phyloP scores from a whole-genome alignment of 2,329 filamentous ascomycete species.

The Talaromyces sp. region DNA sequence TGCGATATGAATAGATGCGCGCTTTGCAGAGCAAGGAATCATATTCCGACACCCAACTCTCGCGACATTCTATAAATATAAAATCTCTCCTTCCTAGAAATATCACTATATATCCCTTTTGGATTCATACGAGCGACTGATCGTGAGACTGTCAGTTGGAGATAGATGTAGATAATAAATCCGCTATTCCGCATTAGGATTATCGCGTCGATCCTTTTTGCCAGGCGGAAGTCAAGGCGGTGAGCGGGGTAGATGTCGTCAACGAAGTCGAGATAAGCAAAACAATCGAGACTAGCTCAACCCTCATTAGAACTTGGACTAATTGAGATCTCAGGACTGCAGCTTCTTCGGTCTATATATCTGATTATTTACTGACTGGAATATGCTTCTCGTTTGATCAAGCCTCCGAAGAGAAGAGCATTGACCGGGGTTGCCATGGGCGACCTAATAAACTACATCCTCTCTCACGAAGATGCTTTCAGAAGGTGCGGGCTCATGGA shows the following conservation, averaged over 20 bases:
- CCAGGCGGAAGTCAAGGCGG: not conserved
- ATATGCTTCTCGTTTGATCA: not conserved
- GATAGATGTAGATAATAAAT: not conserved
- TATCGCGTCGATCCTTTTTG: not conserved
- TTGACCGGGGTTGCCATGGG: slow-evolving; percentile 29
- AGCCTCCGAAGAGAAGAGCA: not conserved
- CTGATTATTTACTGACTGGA: not conserved
- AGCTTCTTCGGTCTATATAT: not conserved
- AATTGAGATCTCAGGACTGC: not conserved
- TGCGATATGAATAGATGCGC: not conserved
- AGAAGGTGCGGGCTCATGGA: slow-evolving; percentile 40
- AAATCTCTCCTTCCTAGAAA: too few relatives aligned
- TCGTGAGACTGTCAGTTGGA: too few relatives aligned
- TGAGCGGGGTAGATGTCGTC: not conserved
- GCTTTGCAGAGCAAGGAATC: too few relatives aligned
- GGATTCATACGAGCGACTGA: too few relatives aligned
- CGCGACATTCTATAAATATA: too few relatives aligned
- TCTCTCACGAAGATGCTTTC: slow-evolving; percentile 59
- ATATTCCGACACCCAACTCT: too few relatives aligned
- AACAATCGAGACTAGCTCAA: not conserved
- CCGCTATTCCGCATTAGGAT: not conserved
- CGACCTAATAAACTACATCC: slow-evolving; percentile 64
- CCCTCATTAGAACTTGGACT: not conserved
- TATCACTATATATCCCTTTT: too few relatives aligned
- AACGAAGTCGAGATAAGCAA: not conserved